Conservation (phyloP, 106 monocot species). For the Acanthochlamys bracteata region DNA sequence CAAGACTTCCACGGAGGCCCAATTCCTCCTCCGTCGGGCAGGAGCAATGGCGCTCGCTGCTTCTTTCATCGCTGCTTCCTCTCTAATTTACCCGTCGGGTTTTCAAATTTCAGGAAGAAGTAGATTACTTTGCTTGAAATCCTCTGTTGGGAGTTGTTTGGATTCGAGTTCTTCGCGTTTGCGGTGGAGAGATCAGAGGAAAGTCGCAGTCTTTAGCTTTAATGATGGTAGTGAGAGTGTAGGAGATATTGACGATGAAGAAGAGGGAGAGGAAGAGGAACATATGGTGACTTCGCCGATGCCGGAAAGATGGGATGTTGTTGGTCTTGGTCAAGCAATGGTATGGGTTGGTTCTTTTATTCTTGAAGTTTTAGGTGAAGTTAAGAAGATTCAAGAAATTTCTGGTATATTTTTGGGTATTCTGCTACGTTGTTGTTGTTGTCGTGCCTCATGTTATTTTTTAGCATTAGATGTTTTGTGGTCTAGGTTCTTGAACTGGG, state of each 20-base stretch:
- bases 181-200: not conserved
- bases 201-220: slow-evolving; percentile 3
- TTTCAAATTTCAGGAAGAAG: too few relatives aligned
- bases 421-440: too few relatives aligned
- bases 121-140: slow-evolving; percentile 6
- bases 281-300: slow-evolving; percentile 15
- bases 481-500: too few relatives aligned
- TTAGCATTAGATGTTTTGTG: too few relatives aligned
- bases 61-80: not conserved
- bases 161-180: too few relatives aligned
- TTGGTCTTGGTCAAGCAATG: slow-evolving; percentile 95
- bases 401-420: too few relatives aligned
- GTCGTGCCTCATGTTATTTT: too few relatives aligned
- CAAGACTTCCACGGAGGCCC: too few relatives aligned
- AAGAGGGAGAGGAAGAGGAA: slow-evolving; percentile 15
- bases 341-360: slow-evolving; percentile 22
- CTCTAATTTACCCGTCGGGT: not conserved
- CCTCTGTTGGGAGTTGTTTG: not conserved
- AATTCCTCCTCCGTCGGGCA: too few relatives aligned
- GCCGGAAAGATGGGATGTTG: slow-evolving; percentile 83
- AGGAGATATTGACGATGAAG: slow-evolving; percentile 27
- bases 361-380: not conserved
- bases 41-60: too few relatives aligned
- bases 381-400: too few relatives aligned
- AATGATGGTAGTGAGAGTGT: slow-evolving; percentile 21